phyloP scores from a whole-genome alignment of 306 rosid species.

The Rosa multiflora region DNA sequence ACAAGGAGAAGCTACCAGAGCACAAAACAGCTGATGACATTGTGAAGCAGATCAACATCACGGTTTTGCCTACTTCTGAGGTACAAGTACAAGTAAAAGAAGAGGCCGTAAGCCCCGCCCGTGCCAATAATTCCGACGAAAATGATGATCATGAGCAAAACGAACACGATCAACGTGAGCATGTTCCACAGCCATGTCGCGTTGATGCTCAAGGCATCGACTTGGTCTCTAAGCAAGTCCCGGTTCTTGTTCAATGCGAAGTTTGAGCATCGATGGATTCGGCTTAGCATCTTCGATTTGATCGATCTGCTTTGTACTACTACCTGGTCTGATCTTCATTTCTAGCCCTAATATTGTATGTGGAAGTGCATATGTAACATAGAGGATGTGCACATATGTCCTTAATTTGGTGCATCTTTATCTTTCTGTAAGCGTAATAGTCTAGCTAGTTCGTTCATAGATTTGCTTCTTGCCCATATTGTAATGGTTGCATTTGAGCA shows the following conservation, averaged over 20 bases:
- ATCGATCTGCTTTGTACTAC: not conserved
- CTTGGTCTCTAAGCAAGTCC: not conserved
- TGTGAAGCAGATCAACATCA: slow-evolving; percentile 15
- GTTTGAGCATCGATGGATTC: not conserved
- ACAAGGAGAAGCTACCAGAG: slow-evolving; percentile 55
- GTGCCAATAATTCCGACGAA: not conserved
- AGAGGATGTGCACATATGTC: slow-evolving; percentile 24
- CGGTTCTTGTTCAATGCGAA: not conserved
- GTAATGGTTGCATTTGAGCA: not conserved
- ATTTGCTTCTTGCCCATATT: not conserved
- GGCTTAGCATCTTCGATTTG: not conserved
- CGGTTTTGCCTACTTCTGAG: slow-evolving; percentile 14
- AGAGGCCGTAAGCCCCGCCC: not conserved
- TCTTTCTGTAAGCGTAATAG: not conserved
- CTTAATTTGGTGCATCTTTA: not conserved
- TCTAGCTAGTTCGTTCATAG: not conserved
- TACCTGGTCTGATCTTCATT: not conserved
- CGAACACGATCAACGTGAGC: not conserved
- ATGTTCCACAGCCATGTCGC: slow-evolving; percentile 12
- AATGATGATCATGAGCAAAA: not conserved
- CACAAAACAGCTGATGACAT: slow-evolving; percentile 46
- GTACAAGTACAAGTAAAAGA: slow-evolving; percentile 21
- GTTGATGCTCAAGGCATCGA: not conserved
- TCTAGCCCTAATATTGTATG: not conserved
- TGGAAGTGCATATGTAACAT: slow-evolving; percentile 9